Conservation (phyloP, 208 protist genomes). For the Leishmania braziliensis region DNA sequence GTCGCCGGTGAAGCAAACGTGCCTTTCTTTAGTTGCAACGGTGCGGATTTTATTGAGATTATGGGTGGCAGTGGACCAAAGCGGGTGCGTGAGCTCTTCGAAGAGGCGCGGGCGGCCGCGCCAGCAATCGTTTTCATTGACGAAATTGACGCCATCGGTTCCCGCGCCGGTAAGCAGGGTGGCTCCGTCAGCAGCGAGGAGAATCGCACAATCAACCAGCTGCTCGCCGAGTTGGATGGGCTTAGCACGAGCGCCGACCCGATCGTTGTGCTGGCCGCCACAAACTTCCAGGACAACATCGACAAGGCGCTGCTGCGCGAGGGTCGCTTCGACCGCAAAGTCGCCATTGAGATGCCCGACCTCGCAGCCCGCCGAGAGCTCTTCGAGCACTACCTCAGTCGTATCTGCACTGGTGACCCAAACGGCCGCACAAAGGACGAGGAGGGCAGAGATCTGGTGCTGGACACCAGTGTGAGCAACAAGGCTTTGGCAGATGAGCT, state of each 20-base stretch:
- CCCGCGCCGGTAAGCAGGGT: conserved; percentile 61
- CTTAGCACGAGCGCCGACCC: conserved; percentile 83
- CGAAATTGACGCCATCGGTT: conserved; percentile 98
- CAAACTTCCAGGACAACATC: conserved; percentile 96
- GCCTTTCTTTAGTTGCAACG: conserved; percentile 95
- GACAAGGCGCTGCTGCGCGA: conserved; percentile 92
- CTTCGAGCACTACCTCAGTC: conserved; percentile 85
- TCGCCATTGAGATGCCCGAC: conserved; percentile 89
- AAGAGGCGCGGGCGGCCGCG: conserved; percentile 91
- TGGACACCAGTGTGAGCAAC: conserved; percentile 65
- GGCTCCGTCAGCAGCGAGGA: conserved; percentile 91
- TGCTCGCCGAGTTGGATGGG: conserved; percentile 96
- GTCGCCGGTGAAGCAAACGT: conserved; percentile 95
- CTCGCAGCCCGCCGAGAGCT: conserved; percentile 72
- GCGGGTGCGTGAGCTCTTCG: conserved; percentile 96
- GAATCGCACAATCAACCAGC: conserved; percentile 96
- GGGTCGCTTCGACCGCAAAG: conserved; percentile 91
- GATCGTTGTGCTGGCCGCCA: conserved; percentile 97
- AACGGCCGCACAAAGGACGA: conserved; percentile 65
- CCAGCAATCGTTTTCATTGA: conserved; percentile 98
- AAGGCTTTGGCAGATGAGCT: conserved; percentile 42
- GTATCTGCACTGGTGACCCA: conserved; percentile 82
- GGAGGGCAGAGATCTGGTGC: conserved; percentile 50
- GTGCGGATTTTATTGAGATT: conserved; percentile 97
- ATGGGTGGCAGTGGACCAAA: conserved; percentile 96